Conservation (phyloP, 2,329 filamentous ascomycete species). For the Fusarium proliferatum region DNA sequence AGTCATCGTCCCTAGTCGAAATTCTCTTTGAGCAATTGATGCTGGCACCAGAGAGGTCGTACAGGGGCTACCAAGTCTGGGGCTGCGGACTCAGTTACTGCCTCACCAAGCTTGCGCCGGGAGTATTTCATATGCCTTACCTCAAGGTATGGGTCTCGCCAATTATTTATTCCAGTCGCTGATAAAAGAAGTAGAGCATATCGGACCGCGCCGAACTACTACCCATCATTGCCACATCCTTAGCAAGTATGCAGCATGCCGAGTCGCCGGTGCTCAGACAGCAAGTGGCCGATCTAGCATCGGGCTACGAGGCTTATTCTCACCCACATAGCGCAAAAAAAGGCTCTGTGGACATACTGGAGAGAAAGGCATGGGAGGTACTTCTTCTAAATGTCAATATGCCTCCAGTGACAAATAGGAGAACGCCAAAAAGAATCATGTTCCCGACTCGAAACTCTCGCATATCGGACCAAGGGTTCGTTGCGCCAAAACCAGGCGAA, state of each 20-base stretch:
- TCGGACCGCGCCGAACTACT: slow-evolving; percentile 44
- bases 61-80: slow-evolving; percentile 35
- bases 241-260: slow-evolving; percentile 49
- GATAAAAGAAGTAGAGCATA: slow-evolving; percentile 38
- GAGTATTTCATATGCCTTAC: slow-evolving; percentile 52
- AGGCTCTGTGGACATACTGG: slow-evolving; percentile 13
- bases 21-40: slow-evolving; percentile 44
- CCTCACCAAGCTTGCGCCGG: slow-evolving; percentile 47
- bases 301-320: background rate
- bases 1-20: slow-evolving; percentile 24
- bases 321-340: background rate
- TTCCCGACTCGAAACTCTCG: background rate
- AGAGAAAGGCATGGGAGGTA: slow-evolving; percentile 41
- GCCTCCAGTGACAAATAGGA: slow-evolving; percentile 14
- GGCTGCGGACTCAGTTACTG: slow-evolving; percentile 32
- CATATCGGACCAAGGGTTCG: background rate
- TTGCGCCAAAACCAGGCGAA: background rate
- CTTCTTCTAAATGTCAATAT: slow-evolving; percentile 34
- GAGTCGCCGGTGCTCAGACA: slow-evolving; percentile 51
- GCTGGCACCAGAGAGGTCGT: slow-evolving; percentile 39
- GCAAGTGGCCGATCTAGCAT: slow-evolving; percentile 36
- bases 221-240: slow-evolving; percentile 45
- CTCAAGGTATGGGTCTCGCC: slow-evolving; percentile 44
- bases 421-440: background rate
- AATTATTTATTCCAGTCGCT: background rate